Evolutionary conservation across 2,329 filamentous ascomycete species (phyloP).

Genomic region (Biscogniauxia mediterranea): DNA sequence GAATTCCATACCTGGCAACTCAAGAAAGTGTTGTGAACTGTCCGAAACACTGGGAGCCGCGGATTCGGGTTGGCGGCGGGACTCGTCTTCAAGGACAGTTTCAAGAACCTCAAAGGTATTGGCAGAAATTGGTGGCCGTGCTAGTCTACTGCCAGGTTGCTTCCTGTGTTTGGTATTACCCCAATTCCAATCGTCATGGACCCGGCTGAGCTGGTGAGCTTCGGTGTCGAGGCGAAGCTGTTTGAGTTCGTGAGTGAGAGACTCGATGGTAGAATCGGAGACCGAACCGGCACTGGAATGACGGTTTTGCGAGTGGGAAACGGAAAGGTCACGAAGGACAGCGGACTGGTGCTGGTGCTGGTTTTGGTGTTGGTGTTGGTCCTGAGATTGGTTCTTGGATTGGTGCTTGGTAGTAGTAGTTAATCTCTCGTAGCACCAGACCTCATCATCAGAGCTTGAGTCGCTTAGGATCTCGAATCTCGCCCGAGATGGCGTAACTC

Average conservation of each 20-base stretch:
- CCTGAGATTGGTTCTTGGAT: too few species aligned
- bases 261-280: constrained; percentile 27
- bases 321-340: constrained; percentile 30
- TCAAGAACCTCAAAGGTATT: constrained; percentile 32
- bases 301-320: constrained; percentile 31
- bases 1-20: constrained; percentile 27
- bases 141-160: constrained; percentile 20
- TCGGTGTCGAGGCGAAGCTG: constrained; percentile 30
- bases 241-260: constrained; percentile 33
- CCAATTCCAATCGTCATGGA: constrained; percentile 12
- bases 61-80: constrained; percentile 15
- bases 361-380: constrained; percentile 3
- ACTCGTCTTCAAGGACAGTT: constrained; percentile 30
- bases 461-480: constrained; percentile 29
- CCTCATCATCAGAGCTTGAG: constrained; percentile 23
- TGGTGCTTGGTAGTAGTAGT: constrained; percentile 10
- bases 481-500: constrained; percentile 17
- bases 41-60: constrained; percentile 14
- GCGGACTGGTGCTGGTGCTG: constrained; percentile 11
- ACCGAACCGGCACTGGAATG: constrained; percentile 16
- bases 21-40: constrained; percentile 17
- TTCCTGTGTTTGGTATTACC: constrained; percentile 15
- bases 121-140: constrained; percentile 24
- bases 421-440: constrained; percentile 4
- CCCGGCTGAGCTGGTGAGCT: constrained; percentile 14